phyloP scores from a whole-genome alignment of 1,139 yeast species.

The Protomyces gravidus region DNA sequence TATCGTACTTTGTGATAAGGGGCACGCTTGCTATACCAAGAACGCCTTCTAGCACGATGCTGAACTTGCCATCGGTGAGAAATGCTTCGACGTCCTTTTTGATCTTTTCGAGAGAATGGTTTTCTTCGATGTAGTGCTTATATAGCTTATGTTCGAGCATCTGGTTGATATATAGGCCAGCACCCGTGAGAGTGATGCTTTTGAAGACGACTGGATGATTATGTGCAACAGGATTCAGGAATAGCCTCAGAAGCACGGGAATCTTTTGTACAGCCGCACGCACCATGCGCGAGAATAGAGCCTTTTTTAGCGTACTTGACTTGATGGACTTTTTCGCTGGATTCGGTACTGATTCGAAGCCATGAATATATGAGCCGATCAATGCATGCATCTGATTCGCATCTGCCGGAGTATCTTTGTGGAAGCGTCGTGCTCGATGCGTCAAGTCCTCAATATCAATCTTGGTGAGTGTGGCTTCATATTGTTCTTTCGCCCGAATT shows the following conservation, averaged over 20 bases:
- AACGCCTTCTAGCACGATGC: constrained; percentile 10
- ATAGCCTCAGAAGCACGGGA: constrained; percentile 17
- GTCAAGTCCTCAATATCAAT: constrained; percentile 4
- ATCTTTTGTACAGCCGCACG: not conserved
- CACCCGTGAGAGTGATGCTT: constrained; percentile 6
- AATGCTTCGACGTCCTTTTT: constrained; percentile 4
- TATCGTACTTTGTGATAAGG: constrained; percentile 13
- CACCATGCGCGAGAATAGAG: not conserved
- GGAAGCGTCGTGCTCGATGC: not conserved
- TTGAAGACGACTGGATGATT: constrained; percentile 20
- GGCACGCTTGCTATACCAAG: constrained; percentile 22
- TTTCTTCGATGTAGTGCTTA: constrained; percentile 23
- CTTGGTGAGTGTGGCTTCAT: not conserved
- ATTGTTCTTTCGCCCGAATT: constrained; percentile 3
- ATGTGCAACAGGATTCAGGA: constrained; percentile 17
- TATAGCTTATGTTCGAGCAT: constrained; percentile 9
- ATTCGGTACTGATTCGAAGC: constrained; percentile 13
- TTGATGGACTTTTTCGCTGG: constrained; percentile 9
- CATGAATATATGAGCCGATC: constrained; percentile 8
- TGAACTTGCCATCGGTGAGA: constrained; percentile 15
- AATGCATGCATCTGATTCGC: constrained; percentile 18
- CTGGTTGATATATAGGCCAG: constrained; percentile 11
- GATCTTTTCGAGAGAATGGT: constrained; percentile 14
- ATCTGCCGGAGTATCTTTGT: not conserved
- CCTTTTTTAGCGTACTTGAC: constrained; percentile 2